Conservation (phyloP, 495 filamentous ascomycete genomes). For the Annulohypoxylon bovei region DNA sequence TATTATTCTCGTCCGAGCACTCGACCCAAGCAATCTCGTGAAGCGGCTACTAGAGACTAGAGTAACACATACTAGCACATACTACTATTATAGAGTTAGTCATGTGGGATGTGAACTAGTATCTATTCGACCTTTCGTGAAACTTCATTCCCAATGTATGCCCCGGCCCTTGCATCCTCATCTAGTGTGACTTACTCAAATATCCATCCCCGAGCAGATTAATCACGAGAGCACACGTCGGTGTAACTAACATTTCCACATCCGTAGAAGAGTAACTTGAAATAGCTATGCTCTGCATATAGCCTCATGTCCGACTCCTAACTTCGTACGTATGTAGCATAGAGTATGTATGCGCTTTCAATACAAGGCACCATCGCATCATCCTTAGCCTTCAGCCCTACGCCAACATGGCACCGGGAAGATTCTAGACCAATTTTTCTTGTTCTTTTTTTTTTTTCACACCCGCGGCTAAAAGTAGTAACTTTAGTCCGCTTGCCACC, state of each 20-base stretch:
- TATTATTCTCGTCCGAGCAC: slow-evolving; percentile 1
- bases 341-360: not conserved
- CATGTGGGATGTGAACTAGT: not conserved
- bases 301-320: not conserved
- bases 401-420: not conserved
- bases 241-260: not conserved
- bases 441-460: not conserved
- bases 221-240: not conserved
- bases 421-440: not conserved
- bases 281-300: not conserved
- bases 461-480: not conserved
- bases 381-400: slow-evolving; percentile 10
- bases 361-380: not conserved
- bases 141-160: not conserved
- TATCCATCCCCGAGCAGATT: not conserved
- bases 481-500: not conserved
- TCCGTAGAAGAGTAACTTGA: not conserved
- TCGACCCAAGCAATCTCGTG: not conserved
- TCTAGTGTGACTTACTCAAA: not conserved
- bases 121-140: not conserved
- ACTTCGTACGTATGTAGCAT: not conserved
- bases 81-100: not conserved
- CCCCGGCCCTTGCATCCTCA: not conserved
- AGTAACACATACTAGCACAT: not conserved
- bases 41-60: not conserved